These are phyloP conservation scores for Diaporthe vaccinii DNA, from an alignment of 2,329 filamentous ascomycete species.

Conservation along the genomic window DNA sequence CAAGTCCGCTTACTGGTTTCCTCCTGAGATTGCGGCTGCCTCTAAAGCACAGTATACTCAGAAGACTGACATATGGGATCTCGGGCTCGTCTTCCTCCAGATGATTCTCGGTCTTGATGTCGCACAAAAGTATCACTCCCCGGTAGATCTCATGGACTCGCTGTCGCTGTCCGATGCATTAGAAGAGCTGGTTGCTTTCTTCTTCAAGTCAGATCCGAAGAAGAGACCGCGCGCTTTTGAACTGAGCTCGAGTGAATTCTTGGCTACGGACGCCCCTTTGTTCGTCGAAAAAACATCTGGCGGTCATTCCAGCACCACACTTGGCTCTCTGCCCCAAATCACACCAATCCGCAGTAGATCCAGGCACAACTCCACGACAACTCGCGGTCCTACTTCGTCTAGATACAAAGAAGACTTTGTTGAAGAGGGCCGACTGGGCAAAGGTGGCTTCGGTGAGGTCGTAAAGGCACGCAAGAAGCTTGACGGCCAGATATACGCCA, in stretches of 20 bases:
- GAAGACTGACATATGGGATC: slow-evolving; percentile 95
- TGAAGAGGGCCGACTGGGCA: slow-evolving; percentile 89
- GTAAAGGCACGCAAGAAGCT: slow-evolving; percentile 95
- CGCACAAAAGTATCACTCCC: slow-evolving; percentile 82
- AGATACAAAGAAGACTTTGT: slow-evolving; percentile 92
- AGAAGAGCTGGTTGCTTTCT: slow-evolving; percentile 83
- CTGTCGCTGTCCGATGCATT: slow-evolving; percentile 80
- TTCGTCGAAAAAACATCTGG: slow-evolving; percentile 61
- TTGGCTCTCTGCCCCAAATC: slow-evolving; percentile 58
- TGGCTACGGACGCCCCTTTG: slow-evolving; percentile 74
- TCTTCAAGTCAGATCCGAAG: slow-evolving; percentile 88
- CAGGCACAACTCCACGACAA: slow-evolving; percentile 72
- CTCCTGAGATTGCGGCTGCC: slow-evolving; percentile 79
- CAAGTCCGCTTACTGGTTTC: slow-evolving; percentile 85
- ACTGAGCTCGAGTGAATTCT: slow-evolving; percentile 73
- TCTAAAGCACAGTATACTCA: slow-evolving; percentile 74
- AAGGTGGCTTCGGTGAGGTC: slow-evolving; percentile 95
- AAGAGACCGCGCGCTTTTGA: slow-evolving; percentile 88
- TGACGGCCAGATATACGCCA: slow-evolving; percentile 92
- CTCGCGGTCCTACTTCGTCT: slow-evolving; percentile 68
- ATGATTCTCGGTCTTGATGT: slow-evolving; percentile 92
- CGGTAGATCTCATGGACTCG: slow-evolving; percentile 78
- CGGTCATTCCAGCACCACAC: slow-evolving; percentile 49
- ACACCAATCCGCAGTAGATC: slow-evolving; percentile 59
- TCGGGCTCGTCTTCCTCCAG: slow-evolving; percentile 91